phyloP scores from a whole-genome alignment of 1,284 basidiomycete genomes.

The Ustilago lituana region DNA sequence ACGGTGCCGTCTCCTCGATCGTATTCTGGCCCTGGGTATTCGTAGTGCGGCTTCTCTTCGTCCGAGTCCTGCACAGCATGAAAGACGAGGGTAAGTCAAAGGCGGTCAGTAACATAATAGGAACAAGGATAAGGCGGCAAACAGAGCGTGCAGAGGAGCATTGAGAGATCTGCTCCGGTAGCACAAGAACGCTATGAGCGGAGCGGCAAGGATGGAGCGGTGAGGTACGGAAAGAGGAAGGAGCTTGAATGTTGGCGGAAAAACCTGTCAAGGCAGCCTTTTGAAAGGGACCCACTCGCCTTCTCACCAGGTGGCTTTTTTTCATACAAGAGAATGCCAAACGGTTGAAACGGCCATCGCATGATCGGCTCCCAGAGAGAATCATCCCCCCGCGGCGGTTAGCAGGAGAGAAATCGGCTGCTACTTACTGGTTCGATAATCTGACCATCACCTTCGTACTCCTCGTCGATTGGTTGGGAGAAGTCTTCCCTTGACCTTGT shows the following conservation, averaged over 20 bases:
- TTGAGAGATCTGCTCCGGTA: no score
- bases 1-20: constrained; percentile 52
- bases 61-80: constrained; percentile 49
- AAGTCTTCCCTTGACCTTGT: constrained; percentile 31
- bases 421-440: constrained; percentile 63
- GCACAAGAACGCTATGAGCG: constrained; percentile 22
- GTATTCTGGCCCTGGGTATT: constrained; percentile 51
- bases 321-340: no score
- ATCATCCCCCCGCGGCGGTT: no score
- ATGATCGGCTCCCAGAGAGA: no score
- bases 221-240: neutral
- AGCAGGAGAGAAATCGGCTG: no score
- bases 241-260: constrained; percentile 8
- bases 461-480: constrained; percentile 41
- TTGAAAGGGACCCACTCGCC: no score
- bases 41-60: constrained; percentile 56
- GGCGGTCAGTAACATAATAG: constrained; percentile 10
- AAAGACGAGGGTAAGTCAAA: neutral
- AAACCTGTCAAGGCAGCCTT: no score
- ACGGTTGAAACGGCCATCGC: no score
- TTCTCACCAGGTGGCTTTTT: no score
- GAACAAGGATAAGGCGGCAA: no score
- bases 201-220: constrained; percentile 1
- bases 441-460: constrained; percentile 66
- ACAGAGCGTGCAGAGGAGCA: no score